Evolutionary conservation across 2,329 filamentous ascomycete species (phyloP).

Genomic region (Helicocarpus griseus): DNA sequence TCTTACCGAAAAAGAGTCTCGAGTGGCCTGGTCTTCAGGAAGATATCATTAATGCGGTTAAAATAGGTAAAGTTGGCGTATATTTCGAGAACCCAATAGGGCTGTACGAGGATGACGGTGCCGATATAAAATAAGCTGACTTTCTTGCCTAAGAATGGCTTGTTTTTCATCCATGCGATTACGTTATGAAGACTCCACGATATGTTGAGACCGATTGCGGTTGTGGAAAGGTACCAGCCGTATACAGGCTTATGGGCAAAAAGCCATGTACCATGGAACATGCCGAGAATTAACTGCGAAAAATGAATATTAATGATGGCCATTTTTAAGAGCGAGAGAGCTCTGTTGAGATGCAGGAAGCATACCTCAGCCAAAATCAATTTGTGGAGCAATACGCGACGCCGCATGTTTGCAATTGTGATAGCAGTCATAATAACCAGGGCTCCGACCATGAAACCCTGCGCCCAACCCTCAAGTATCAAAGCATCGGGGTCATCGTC

Average conservation of each 20-base stretch:
- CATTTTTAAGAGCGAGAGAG: neutral
- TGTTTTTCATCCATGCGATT: slow-evolving; percentile 58
- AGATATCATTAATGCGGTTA: slow-evolving; percentile 45
- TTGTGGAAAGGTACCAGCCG: slow-evolving; percentile 55
- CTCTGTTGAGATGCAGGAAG: neutral
- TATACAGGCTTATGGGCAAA: slow-evolving; percentile 48
- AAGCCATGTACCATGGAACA: slow-evolving; percentile 50
- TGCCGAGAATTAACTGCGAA: slow-evolving; percentile 43
- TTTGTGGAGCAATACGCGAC: slow-evolving; percentile 40
- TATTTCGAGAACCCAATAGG: slow-evolving; percentile 57
- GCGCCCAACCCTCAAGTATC: slow-evolving; percentile 39
- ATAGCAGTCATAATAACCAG: slow-evolving; percentile 41
- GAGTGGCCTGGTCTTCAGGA: slow-evolving; percentile 46
- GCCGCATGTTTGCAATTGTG: slow-evolving; percentile 42
- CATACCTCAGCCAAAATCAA: slow-evolving; percentile 41
- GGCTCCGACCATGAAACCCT: slow-evolving; percentile 41
- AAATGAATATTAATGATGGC: neutral
- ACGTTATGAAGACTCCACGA: slow-evolving; percentile 58
- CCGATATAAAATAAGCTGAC: slow-evolving; percentile 48
- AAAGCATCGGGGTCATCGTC: slow-evolving; percentile 22
- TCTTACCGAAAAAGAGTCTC: slow-evolving; percentile 50
- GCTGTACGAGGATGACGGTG: slow-evolving; percentile 49
- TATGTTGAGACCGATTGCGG: slow-evolving; percentile 51
- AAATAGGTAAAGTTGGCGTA: slow-evolving; percentile 58
- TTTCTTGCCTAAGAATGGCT: slow-evolving; percentile 45